phyloP scores from a whole-genome alignment of 2,329 filamentous ascomycete species.

The Trichoderma pleuroti region DNA sequence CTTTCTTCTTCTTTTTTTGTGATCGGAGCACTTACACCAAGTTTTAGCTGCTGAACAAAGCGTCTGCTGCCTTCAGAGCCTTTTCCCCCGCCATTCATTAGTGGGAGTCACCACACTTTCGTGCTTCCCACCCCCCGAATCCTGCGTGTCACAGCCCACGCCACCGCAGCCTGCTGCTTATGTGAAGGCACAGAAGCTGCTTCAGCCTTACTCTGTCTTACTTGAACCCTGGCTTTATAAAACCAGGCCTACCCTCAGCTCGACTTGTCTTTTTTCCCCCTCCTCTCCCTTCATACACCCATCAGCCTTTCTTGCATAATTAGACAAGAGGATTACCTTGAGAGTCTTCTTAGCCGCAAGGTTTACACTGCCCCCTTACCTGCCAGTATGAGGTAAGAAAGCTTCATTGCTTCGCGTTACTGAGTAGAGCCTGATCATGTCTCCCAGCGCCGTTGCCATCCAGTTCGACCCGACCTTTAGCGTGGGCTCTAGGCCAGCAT shows the following conservation, averaged over 20 bases:
- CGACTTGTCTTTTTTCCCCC: background rate
- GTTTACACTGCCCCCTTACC: background rate
- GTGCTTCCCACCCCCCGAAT: conserved; percentile 15
- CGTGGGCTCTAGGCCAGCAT: conserved; percentile 50
- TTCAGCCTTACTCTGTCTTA: conserved; percentile 19
- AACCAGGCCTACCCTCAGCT: conserved; percentile 9
- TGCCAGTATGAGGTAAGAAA: conserved; percentile 17
- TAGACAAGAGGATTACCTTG: background rate
- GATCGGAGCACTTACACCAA: background rate
- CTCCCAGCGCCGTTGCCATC: conserved; percentile 45
- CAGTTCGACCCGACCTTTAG: conserved; percentile 50
- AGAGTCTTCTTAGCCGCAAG: background rate
- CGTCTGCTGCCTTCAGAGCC: conserved; percentile 4
- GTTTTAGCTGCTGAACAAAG: background rate
- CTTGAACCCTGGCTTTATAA: conserved; percentile 6
- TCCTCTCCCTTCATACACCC: background rate
- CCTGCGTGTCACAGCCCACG: conserved; percentile 15
- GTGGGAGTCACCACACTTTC: conserved; percentile 6
- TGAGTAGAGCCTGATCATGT: conserved; percentile 3
- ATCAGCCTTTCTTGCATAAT: background rate
- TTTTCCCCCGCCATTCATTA: background rate
- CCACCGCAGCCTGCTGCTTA: conserved; percentile 17
- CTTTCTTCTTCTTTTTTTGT: background rate
- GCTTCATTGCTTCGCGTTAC: background rate
- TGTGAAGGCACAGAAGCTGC: conserved; percentile 12